Evolutionary conservation across 176 grass and related monocot species (phyloP), one percentile per base, ranked within the genome.

Genomic region (Leersia perrieri): DNA sequence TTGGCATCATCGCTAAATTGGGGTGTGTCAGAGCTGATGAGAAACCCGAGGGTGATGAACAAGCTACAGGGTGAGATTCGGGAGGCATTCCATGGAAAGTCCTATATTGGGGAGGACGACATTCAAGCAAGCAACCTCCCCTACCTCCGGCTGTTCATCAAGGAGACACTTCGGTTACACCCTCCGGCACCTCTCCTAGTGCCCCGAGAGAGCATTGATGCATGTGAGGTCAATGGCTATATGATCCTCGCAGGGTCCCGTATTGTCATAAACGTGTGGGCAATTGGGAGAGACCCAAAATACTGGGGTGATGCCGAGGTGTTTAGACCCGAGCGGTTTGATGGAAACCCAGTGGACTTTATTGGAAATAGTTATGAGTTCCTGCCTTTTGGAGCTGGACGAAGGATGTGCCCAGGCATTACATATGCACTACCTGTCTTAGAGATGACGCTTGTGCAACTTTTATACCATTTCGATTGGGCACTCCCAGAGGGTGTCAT

Each of bases 1-100:
- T 9, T 33, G 12, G n/a, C 60, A 18, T 27, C 79, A 0, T 13
- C 66, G 45, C 68, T 85, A 14, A 70, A 88, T 34, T 91, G 85
- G 89, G 67, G 72, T 16, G 85, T 91, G 76, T 32, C 89, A 8
- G 89, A 91, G 79, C 53, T 91, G 49, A 57, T 91, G 33, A 42
- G 36, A 13, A 80, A 80, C 38, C 33, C 57, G 39, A 76, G 31
- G 5, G 71, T 40, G 6, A 80, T 91, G 80, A 49, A 55, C 8
- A 91, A 85, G 65, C 76, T 81, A 22, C 81, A 87, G n/a, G 64
- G 51, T 11, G 82, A 91, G 75, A 40, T 88, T 66, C 68, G 32
- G 5, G 22, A 31, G 27, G 79, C 58, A 18, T 71, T 72, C 18
- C 58, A 32, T 11, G 67, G 27, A 23, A 72, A 81, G 30, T 42